Conservation (phyloP, 2,329 filamentous ascomycete species). For the Fusarium longipes region DNA sequence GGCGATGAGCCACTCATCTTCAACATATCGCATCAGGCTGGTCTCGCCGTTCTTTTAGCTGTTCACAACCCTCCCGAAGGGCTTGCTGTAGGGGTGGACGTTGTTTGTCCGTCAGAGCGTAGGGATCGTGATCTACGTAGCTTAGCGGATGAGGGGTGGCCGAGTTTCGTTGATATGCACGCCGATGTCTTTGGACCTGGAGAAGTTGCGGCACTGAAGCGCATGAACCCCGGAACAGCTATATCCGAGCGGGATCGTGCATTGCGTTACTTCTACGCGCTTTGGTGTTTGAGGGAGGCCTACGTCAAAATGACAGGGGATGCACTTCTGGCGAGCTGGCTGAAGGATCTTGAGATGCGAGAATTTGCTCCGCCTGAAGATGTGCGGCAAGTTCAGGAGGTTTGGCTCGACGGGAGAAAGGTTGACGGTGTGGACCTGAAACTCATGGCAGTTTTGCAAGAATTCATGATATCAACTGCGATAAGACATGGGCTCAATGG, state of each 20-base stretch:
- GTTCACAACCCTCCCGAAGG: slow-evolving; percentile 51
- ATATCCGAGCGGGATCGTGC: slow-evolving; percentile 60
- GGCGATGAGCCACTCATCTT: slow-evolving; percentile 67
- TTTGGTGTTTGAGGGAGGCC: slow-evolving; percentile 83
- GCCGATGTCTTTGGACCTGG: slow-evolving; percentile 73
- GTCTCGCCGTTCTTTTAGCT: slow-evolving; percentile 76
- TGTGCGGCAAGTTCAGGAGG: slow-evolving; percentile 42
- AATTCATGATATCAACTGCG: slow-evolving; percentile 67
- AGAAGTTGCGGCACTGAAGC: slow-evolving; percentile 72
- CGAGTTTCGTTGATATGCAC: slow-evolving; percentile 76
- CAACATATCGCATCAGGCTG: slow-evolving; percentile 83
- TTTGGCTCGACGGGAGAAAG: slow-evolving; percentile 47
- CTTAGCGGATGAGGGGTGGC: slow-evolving; percentile 69
- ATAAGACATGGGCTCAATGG: slow-evolving; percentile 57
- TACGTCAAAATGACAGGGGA: slow-evolving; percentile 88
- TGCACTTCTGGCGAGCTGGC: slow-evolving; percentile 78
- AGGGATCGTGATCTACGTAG: slow-evolving; percentile 69
- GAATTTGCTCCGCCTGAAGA: slow-evolving; percentile 67
- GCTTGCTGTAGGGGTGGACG: slow-evolving; percentile 73
- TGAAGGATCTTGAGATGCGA: slow-evolving; percentile 75
- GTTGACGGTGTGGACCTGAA: slow-evolving; percentile 52
- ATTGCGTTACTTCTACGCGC: slow-evolving; percentile 77
- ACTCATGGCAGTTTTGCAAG: slow-evolving; percentile 57
- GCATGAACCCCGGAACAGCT: slow-evolving; percentile 46
- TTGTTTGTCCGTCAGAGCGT: slow-evolving; percentile 80